Evolutionary conservation across 1,284 basidiomycete genomes (phyloP).

Genomic region (Grifola frondosa): DNA sequence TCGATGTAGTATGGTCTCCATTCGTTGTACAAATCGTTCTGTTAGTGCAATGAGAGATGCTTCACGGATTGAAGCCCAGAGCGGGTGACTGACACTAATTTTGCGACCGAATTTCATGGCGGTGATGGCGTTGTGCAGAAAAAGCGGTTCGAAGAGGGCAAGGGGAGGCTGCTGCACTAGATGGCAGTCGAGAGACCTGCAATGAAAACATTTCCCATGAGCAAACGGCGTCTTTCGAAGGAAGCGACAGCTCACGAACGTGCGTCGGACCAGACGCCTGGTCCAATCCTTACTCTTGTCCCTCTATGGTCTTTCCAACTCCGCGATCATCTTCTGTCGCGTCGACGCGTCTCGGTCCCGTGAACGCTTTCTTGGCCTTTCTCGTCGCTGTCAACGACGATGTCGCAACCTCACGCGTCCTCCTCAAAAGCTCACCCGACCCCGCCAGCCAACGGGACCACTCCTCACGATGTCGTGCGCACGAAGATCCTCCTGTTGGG

Average conservation of each 20-base stretch:
- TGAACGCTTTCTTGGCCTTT: no score
- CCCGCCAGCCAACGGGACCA: no score
- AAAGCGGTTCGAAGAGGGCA: neutral
- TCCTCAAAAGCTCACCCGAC: no score
- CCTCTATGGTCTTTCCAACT: no score
- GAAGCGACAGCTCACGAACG: conserved; percentile 9
- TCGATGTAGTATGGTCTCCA: conserved; percentile 91
- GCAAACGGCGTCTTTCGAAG: neutral
- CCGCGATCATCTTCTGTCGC: no score
- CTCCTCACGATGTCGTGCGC: conserved; percentile 33
- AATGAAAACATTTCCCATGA: neutral
- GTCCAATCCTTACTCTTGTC: no score
- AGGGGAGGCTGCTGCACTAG: neutral
- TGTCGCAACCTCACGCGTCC: no score
- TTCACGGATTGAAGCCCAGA: conserved; percentile 1
- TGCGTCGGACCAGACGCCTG: no score
- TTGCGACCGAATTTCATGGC: conserved; percentile 88
- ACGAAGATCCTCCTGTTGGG: conserved; percentile 81
- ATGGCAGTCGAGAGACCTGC: neutral
- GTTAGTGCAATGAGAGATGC: conserved; percentile 7
- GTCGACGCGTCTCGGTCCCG: no score
- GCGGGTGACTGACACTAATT: conserved; percentile 64
- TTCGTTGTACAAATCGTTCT: conserved; percentile 86
- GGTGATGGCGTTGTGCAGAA: neutral
- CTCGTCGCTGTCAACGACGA: no score